A percentile compares a stretch with the other conserved stretches of the same genome.
Conservation (phyloP, 495 filamentous ascomycete species). For the Tuber calosporum region DNA sequence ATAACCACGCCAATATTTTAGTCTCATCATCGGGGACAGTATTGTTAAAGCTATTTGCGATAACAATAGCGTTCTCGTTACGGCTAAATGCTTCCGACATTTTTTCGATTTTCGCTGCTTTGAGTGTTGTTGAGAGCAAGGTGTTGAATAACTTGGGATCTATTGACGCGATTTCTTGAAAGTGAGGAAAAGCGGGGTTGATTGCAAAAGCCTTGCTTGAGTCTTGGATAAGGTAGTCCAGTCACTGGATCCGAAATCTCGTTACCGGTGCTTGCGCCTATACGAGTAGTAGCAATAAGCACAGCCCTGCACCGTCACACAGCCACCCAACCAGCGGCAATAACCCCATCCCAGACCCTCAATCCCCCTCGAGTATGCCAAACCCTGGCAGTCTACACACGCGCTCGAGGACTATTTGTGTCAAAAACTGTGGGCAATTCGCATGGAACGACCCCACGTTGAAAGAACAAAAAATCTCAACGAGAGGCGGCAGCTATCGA, state of each 20-base stretch:
- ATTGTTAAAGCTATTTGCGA: background rate
- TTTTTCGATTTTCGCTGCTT: background rate
- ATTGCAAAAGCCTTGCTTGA: slow-evolving; percentile 30
- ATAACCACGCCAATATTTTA: background rate
- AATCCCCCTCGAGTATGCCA: too few relatives aligned
- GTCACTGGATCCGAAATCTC: slow-evolving; percentile 6
- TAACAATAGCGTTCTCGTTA: background rate
- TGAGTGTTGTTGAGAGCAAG: background rate
- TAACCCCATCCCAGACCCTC: too few relatives aligned
- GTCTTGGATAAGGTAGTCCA: slow-evolving; percentile 35
- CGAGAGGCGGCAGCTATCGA: too few relatives aligned
- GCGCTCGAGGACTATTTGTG: too few relatives aligned
- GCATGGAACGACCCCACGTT: too few relatives aligned
- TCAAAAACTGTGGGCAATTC: too few relatives aligned
- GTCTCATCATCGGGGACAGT: background rate
- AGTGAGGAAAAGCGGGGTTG: slow-evolving; percentile 38
- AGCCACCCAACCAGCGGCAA: too few relatives aligned
- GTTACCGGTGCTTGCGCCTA: too few relatives aligned
- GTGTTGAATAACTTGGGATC: slow-evolving; percentile 17
- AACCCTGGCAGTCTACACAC: too few relatives aligned
- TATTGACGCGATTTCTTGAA: slow-evolving; percentile 34
- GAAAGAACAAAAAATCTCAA: too few relatives aligned
- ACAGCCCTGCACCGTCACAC: too few relatives aligned
- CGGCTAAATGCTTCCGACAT: background rate
- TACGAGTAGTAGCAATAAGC: too few relatives aligned